phyloP scores from a whole-genome alignment of 1,284 basidiomycete genomes.

The Sporisorium graminicola region DNA sequence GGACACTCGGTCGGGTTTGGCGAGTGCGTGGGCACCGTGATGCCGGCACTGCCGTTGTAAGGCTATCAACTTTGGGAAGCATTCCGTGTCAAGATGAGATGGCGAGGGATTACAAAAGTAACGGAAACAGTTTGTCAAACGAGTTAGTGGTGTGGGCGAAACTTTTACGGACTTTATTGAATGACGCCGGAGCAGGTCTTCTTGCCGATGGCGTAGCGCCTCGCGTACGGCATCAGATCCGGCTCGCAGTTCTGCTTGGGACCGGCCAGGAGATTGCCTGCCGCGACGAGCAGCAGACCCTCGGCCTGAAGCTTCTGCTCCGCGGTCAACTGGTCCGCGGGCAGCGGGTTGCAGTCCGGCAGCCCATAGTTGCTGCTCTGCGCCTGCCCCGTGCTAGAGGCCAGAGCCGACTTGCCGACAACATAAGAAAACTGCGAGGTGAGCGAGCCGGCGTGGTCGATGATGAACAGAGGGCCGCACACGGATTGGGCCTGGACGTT shows the following conservation, averaged over 20 bases:
- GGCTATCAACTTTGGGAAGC: too few relatives aligned
- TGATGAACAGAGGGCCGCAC: constrained; percentile 23
- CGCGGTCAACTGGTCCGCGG: constrained; percentile 16
- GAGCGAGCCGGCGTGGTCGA: constrained; percentile 34
- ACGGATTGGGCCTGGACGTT: constrained; percentile 39
- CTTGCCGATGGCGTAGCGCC: constrained; percentile 27
- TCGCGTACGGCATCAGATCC: constrained; percentile 42
- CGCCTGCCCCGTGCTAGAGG: constrained; percentile 9
- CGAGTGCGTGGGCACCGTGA: constrained; percentile 17
- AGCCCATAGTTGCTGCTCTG: constrained; percentile 17
- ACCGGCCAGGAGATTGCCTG: constrained; percentile 12
- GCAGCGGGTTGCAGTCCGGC: constrained; percentile 28
- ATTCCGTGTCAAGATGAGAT: too few relatives aligned
- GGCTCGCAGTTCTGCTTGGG: constrained; percentile 46
- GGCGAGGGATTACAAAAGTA: too few relatives aligned
- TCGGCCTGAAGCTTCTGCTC: constrained; percentile 18
- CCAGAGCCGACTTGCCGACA: constrained; percentile 27
- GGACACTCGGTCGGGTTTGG: constrained; percentile 29
- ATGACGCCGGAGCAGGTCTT: constrained; percentile 34
- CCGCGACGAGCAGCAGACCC: constrained; percentile 18
- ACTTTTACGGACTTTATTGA: too few relatives aligned
- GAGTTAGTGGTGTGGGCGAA: too few relatives aligned
- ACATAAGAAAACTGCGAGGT: constrained; percentile 32
- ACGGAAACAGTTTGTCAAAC: too few relatives aligned
- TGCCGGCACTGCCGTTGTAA: constrained; percentile 25